Evolutionary conservation across 2,329 filamentous ascomycete genomes (phyloP).

Genomic region (Anthostomella pinea): DNA sequence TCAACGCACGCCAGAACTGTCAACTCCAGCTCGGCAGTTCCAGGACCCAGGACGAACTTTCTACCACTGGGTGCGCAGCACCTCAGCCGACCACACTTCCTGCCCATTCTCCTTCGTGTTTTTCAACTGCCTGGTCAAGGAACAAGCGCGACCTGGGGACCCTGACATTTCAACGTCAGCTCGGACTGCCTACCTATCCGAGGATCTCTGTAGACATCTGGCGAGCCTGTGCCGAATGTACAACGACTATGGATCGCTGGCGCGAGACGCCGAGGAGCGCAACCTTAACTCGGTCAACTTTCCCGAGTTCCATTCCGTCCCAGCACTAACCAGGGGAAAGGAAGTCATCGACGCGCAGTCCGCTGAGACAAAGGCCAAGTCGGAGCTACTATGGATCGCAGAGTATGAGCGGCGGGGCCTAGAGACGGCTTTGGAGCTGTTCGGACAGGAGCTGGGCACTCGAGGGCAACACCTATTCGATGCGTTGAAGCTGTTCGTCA

Average conservation of each 20-base stretch:
- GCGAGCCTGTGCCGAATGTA: constrained; percentile 29
- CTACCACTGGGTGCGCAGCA: constrained; percentile 11
- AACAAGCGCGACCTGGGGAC: too few relatives aligned
- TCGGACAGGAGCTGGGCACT: background rate
- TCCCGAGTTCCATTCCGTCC: constrained; percentile 21
- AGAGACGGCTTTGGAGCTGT: background rate
- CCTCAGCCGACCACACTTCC: constrained; percentile 10
- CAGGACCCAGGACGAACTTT: background rate
- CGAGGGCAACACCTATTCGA: background rate
- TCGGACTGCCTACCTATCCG: constrained; percentile 5
- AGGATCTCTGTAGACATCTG: constrained; percentile 12
- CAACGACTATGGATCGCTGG: constrained; percentile 32
- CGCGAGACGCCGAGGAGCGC: constrained; percentile 25
- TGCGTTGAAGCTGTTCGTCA: constrained; percentile 22
- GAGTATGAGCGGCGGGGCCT: constrained; percentile 4
- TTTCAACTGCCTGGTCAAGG: too few relatives aligned
- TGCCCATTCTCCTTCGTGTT: constrained; percentile 13
- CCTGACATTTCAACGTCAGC: background rate
- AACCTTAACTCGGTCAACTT: constrained; percentile 33
- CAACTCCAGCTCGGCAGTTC: too few relatives aligned
- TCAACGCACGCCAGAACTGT: too few relatives aligned
- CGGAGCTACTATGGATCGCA: constrained; percentile 6
- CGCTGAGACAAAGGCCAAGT: background rate
- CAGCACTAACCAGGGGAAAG: too few relatives aligned
- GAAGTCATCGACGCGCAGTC: background rate